Evolutionary conservation across 192 early-diverging fungal species (phyloP), one percentile per base, ranked within the genome.

Genomic region (Helicostylum pulchrum): DNA sequence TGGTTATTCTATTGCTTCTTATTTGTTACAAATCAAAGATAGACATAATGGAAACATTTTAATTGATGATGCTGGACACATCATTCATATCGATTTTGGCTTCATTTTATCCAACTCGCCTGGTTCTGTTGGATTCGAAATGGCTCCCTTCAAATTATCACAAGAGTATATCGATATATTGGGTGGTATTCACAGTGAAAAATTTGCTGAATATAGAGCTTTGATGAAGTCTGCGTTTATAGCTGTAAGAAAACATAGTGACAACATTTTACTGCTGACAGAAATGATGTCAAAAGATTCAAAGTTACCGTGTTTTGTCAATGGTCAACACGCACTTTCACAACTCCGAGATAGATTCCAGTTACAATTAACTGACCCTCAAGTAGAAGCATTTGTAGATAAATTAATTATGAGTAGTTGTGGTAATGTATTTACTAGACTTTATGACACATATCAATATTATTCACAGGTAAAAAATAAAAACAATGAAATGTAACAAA

Each of bases 391-490:
- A 61, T 86, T 90, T 71, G 84, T 97, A 39, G 93, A 97, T 68
- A 75, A 79, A 59, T 64, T 99, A 70, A 88, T 99, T 36, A 88
- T 94, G 71, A 87, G 83, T 56, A 91, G 88, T 75, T 90, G 86
- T 72, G 89, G 92, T 67, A 96, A 94, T 73, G 87, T 95, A 55
- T 96, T 93, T 77, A 96, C 93, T 6, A 81, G 90, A 69, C 78
- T 99, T 61, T 99, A 99, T 83, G 96, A 99, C 79, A 87, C 90
- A 26, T 99, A 95, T 82, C 96, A 99, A 78, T 94, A 96, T 72
- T 96, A 92, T 72, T 90, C 92, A 17, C 90, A 96, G 64, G 94
- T 64, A 67, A 51, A 42, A 42, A 42, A 0, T 15, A 50, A 52
- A 19, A 52, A 32, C 7, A 17, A 52, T 53, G 3, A 45, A 21